Evolutionary conservation across 371 early-diverging fungal species (phyloP).

Genomic region (Syncephalastrum racemosum): DNA sequence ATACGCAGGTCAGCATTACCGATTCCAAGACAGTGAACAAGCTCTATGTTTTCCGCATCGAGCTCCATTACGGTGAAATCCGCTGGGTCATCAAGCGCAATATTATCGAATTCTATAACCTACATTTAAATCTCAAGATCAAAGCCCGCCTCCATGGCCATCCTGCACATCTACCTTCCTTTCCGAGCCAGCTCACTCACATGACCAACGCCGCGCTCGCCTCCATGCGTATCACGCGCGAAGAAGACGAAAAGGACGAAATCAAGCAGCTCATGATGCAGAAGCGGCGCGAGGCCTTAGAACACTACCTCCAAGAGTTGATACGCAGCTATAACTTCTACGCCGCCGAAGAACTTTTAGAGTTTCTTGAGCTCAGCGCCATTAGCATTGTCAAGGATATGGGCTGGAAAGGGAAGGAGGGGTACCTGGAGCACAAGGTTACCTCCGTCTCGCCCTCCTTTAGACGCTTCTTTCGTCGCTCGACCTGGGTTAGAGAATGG

Average conservation of each 20-base stretch:
- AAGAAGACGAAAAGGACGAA: slow-evolving; percentile 31
- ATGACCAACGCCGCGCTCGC: slow-evolving; percentile 34
- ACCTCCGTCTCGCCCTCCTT: slow-evolving; percentile 24
- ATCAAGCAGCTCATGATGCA: slow-evolving; percentile 36
- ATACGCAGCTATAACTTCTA: slow-evolving; percentile 40
- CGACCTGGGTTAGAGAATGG: slow-evolving; percentile 68
- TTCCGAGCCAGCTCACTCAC: slow-evolving; percentile 39
- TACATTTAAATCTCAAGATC: slow-evolving; percentile 62
- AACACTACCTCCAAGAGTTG: slow-evolving; percentile 60
- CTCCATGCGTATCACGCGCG: slow-evolving; percentile 31
- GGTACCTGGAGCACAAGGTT: slow-evolving; percentile 59
- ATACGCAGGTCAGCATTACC: slow-evolving; percentile 40
- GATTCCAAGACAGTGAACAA: slow-evolving; percentile 47
- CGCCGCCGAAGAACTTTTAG: slow-evolving; percentile 56
- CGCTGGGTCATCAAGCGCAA: slow-evolving; percentile 73
- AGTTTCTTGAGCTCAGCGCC: slow-evolving; percentile 76
- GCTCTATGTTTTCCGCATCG: slow-evolving; percentile 57
- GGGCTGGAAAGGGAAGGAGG: slow-evolving; percentile 89
- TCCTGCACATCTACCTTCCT: slow-evolving; percentile 34
- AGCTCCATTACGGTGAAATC: slow-evolving; percentile 77
- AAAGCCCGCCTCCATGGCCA: slow-evolving; percentile 17
- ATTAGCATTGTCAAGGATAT: slow-evolving; percentile 70
- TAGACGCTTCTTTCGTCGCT: slow-evolving; percentile 17
- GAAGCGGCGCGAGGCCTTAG: slow-evolving; percentile 62
- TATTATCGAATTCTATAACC: slow-evolving; percentile 66